Base-by-base conservation (phyloP, 768 basidiomycete species). In the Lentinula sp. region DNA sequence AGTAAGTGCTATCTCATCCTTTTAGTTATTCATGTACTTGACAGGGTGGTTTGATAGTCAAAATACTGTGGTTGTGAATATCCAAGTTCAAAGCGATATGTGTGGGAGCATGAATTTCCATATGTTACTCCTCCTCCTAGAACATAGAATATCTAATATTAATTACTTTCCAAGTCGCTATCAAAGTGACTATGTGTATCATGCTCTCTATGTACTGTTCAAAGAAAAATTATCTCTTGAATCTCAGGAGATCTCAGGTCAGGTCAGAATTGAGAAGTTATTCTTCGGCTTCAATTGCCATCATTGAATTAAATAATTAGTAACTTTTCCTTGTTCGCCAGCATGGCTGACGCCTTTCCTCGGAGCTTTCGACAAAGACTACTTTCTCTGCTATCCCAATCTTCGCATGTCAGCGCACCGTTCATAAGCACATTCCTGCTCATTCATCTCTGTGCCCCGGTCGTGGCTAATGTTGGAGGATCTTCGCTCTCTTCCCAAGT, bases 391-490 rank as follows among this genome's bases (percentile, higher is more conserved):
- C 69, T 93, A 42, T 88, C 84, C 6, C 80, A 72, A 42, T 68
- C 87, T 11, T 76, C 87, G 0, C 90, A 93, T 73, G 79, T 78
- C 6, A 84, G 89, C 0, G 79, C 89, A 2, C 87, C 93, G 7
- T 89, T 94, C 68, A 86, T 95, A 42, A 76, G 84, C 9, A 85
- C 85, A 0, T 95, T 94, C 67, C 74, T 93, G 3, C 71, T 86
- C 23, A 80, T 95, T n/a, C 93, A 95, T 68, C 76, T 95, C 11
- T 79, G 86, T 0, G 88, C 91, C 2, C 93, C 93, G 2, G 73
- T 81, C 1, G 71, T 87, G 2, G 91, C 91, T 3, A 87, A 79
- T 59, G 46, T 92, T 0, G 92, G 89, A 4, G 91, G 91, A 0
- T 82, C 87, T 1, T 76, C 74, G 9, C 68, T 85, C 15, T 80